Conservation (phyloP, 2,329 filamentous ascomycete genomes). For the Penicillium sp. region DNA sequence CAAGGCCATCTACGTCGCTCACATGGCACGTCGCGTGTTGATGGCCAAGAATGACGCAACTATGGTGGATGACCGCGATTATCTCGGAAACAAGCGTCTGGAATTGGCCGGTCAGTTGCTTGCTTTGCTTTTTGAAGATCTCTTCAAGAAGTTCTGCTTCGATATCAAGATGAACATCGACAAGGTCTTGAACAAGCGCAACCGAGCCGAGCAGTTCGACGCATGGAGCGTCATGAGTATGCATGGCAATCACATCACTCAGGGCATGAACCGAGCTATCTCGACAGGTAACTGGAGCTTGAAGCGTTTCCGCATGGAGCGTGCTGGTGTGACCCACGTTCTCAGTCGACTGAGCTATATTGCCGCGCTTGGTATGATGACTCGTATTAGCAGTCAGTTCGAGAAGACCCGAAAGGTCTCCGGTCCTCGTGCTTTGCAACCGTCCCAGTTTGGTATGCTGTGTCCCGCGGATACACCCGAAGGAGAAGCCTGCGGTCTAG, state of each 20-base stretch:
- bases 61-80: constrained; percentile 92
- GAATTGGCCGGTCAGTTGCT: constrained; percentile 93
- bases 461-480: constrained; percentile 96
- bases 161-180: constrained; percentile 92
- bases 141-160: constrained; percentile 91
- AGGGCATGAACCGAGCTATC: constrained; percentile 91
- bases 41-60: constrained; percentile 89
- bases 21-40: constrained; percentile 93
- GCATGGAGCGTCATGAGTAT: constrained; percentile 78
- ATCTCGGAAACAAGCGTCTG: constrained; percentile 94
- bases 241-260: constrained; percentile 80
- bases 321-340: constrained; percentile 93
- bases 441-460: constrained; percentile 97
- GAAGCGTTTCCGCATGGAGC: constrained; percentile 98
- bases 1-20: constrained; percentile 93
- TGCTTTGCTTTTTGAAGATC: constrained; percentile 89
- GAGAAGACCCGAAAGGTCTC: constrained; percentile 97
- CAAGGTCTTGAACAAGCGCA: constrained; percentile 90
- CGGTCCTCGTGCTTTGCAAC: constrained; percentile 90
- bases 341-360: constrained; percentile 95
- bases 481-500: constrained; percentile 94
- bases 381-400: constrained; percentile 94
- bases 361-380: constrained; percentile 98
- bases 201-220: constrained; percentile 82
- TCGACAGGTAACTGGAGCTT: constrained; percentile 97